Evolutionary conservation across 169 alveolate genomes (phyloP).

Genomic region (Eimeria tenella): DNA sequence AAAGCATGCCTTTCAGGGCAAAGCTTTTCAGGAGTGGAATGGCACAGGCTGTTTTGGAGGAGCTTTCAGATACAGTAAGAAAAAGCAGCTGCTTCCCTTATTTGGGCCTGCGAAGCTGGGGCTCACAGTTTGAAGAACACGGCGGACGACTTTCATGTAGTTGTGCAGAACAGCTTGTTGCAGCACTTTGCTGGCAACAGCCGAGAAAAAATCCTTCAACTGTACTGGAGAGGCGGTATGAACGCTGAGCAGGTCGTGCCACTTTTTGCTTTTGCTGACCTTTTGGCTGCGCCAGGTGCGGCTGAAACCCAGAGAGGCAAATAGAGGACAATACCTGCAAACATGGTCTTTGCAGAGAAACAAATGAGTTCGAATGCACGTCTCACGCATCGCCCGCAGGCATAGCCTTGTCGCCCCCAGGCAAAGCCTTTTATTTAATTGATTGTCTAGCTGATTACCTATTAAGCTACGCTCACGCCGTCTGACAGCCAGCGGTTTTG

Average conservation of each 20-base stretch:
- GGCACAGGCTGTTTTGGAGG: background rate
- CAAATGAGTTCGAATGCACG: no score
- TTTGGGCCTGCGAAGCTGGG: background rate
- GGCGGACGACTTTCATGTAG: slow-evolving; percentile 33
- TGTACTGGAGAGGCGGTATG: slow-evolving; percentile 29
- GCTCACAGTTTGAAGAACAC: slow-evolving; percentile 15
- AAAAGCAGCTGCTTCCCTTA: background rate
- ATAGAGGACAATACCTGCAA: slow-evolving; percentile 1
- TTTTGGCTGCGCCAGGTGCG: background rate
- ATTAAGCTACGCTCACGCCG: no score
- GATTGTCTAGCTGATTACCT: no score
- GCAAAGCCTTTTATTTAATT: no score
- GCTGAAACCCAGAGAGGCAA: background rate
- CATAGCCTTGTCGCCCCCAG: no score
- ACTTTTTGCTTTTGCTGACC: background rate
- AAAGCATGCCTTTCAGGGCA: background rate
- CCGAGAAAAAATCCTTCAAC: slow-evolving; percentile 10
- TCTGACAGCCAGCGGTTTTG: no score
- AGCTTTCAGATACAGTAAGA: background rate
- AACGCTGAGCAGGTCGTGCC: background rate
- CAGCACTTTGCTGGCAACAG: slow-evolving; percentile 39
- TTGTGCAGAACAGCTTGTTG: slow-evolving; percentile 51
- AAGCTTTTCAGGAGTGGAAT: no score
- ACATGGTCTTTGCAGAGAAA: no score
- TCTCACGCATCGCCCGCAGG: no score